Conservation (phyloP, 2,329 filamentous ascomycete species). For the Fusarium piperis region DNA sequence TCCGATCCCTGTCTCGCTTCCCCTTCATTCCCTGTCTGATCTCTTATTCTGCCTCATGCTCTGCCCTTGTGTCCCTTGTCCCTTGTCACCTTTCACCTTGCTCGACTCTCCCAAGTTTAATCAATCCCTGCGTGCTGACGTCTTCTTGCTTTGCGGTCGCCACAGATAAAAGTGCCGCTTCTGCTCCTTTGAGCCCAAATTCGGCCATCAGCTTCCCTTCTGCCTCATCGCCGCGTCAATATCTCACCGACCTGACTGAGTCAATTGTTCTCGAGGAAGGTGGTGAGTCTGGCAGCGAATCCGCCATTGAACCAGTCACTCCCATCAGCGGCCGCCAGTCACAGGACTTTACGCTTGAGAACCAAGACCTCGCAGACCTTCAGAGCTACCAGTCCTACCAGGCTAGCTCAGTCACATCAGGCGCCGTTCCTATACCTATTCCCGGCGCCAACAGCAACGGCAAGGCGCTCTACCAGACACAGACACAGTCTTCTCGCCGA, state of each 20-base stretch:
- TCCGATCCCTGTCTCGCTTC: slow-evolving; percentile 9
- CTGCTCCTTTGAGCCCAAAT: slow-evolving; percentile 31
- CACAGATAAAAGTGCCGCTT: slow-evolving; percentile 41
- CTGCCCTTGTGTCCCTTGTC: slow-evolving; percentile 8
- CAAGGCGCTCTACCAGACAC: slow-evolving; percentile 30
- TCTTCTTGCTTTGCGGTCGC: slow-evolving; percentile 32
- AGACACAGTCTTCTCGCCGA: slow-evolving; percentile 30
- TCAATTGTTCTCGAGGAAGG: slow-evolving; percentile 63
- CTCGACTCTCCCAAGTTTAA: slow-evolving; percentile 23
- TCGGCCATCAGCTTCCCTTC: slow-evolving; percentile 38
- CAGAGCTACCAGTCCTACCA: slow-evolving; percentile 40
- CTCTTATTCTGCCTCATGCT: slow-evolving; percentile 30
- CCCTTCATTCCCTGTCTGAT: slow-evolving; percentile 29
- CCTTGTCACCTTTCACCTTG: slow-evolving; percentile 28
- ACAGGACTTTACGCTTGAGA: slow-evolving; percentile 60
- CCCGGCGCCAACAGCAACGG: slow-evolving; percentile 21
- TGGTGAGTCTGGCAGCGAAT: slow-evolving; percentile 70
- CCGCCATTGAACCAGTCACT: slow-evolving; percentile 68
- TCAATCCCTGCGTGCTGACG: slow-evolving; percentile 42
- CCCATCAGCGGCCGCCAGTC: slow-evolving; percentile 67
- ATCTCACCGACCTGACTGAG: slow-evolving; percentile 59
- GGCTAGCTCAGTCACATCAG: slow-evolving; percentile 30
- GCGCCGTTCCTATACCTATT: slow-evolving; percentile 36
- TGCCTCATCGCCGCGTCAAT: slow-evolving; percentile 58
- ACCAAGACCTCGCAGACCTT: slow-evolving; percentile 50